Conservation (phyloP, 148 eudicot genomes). For the Cornus controversa region DNA sequence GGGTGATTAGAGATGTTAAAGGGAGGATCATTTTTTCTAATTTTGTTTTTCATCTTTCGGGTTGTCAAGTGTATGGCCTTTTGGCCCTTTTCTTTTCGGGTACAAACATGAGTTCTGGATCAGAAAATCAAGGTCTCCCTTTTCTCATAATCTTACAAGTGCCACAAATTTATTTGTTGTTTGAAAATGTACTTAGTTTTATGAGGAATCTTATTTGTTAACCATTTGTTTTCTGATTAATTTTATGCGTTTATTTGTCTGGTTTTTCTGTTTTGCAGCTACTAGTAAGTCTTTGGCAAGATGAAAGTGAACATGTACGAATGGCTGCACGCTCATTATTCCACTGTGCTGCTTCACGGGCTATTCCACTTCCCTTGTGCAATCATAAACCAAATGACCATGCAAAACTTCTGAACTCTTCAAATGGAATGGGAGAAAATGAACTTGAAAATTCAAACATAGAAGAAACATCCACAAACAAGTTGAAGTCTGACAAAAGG, state of each 20-base stretch:
- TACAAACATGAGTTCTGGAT: no score
- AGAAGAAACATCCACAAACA: conserved; percentile 15
- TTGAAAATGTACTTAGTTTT: not conserved
- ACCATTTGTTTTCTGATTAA: not conserved
- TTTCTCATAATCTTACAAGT: no score
- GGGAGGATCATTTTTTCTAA: not conserved
- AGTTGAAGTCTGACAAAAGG: conserved; percentile 23
- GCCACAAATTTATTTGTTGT: not conserved
- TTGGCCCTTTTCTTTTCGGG: no score
- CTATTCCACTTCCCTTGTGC: conserved; percentile 76
- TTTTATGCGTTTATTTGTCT: conserved; percentile 9
- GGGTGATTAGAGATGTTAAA: not conserved
- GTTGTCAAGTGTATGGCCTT: no score
- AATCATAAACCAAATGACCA: conserved; percentile 36
- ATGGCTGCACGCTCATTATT: conserved; percentile 94
- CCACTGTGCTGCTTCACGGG: conserved; percentile 96
- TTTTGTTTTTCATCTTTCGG: not conserved
- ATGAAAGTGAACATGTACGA: conserved; percentile 86
- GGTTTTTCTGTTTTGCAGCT: conserved; percentile 48
- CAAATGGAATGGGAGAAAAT: conserved; percentile 26
- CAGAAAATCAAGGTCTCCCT: no score
- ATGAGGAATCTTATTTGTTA: not conserved
- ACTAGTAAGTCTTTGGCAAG: conserved; percentile 95
- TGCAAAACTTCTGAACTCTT: conserved; percentile 16
- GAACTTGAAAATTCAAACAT: conserved; percentile 18